Percentiles rank a stretch among this genome's conserved stretches.
Conservation (phyloP, 2,329 filamentous ascomycete species). For the Exophiala oligosperma region DNA sequence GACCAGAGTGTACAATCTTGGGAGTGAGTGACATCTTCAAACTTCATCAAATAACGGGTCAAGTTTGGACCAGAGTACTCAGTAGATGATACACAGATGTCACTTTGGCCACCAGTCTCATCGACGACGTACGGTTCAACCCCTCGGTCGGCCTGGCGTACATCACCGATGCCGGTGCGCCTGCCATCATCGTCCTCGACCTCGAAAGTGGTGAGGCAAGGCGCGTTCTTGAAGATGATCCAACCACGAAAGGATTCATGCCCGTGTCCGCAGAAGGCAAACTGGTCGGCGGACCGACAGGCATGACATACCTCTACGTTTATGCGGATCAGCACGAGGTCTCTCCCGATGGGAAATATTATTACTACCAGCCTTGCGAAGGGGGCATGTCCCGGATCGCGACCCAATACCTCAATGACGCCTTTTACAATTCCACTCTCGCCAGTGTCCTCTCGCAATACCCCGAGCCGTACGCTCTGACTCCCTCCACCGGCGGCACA, state of each 20-base stretch:
- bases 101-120: conserved; percentile 29
- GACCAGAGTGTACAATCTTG: conserved; percentile 36
- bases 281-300: conserved; percentile 28
- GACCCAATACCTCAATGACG: conserved; percentile 36
- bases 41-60: neutral
- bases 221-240: conserved; percentile 33
- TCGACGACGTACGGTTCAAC: conserved; percentile 41
- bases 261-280: conserved; percentile 35
- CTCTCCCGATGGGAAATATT: conserved; percentile 38
- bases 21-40: conserved; percentile 19
- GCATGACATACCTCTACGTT: conserved; percentile 27
- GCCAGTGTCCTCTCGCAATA: conserved; percentile 30
- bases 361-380: conserved; percentile 40
- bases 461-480: conserved; percentile 35
- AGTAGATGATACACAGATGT: neutral
- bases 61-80: neutral
- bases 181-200: conserved; percentile 32
- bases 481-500: conserved; percentile 39
- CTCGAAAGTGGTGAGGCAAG: conserved; percentile 30
- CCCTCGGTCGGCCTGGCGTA: conserved; percentile 29
- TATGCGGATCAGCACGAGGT: conserved; percentile 43
- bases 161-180: conserved; percentile 24
- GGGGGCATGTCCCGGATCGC: conserved; percentile 39
- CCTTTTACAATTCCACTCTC: conserved; percentile 37
- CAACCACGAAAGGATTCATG: conserved; percentile 30